A percentile compares a stretch with the other conserved stretches of the same genome.
Conservation (phyloP, 1,284 basidiomycete genomes). For the Phellinidium pouzarii region DNA sequence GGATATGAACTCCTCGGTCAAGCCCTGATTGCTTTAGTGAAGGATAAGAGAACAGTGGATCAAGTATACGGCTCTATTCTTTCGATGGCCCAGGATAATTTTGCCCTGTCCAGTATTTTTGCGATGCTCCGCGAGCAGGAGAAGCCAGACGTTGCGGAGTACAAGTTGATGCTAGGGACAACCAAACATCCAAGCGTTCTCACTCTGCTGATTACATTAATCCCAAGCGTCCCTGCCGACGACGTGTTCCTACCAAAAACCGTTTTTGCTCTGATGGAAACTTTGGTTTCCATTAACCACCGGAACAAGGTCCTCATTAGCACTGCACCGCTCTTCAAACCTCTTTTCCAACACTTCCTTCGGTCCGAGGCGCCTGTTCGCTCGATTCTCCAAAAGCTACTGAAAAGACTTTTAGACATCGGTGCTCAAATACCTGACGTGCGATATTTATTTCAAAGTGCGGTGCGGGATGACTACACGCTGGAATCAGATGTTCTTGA, state of each 20-base stretch:
- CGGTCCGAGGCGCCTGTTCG: slow-evolving; percentile 25
- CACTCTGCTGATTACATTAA: slow-evolving; percentile 16
- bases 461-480: slow-evolving; percentile 27
- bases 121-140: slow-evolving; percentile 30
- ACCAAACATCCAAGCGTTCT: slow-evolving; percentile 28
- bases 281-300: slow-evolving; percentile 3
- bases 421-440: slow-evolving; percentile 58
- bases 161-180: slow-evolving; percentile 26
- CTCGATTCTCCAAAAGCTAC: slow-evolving; percentile 49
- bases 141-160: slow-evolving; percentile 28
- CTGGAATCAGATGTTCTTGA: slow-evolving; percentile 63
- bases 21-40: slow-evolving; percentile 45
- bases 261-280: slow-evolving; percentile 3
- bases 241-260: slow-evolving; percentile 3
- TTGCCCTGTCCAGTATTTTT: slow-evolving; percentile 49
- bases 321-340: slow-evolving; percentile 3
- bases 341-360: slow-evolving; percentile 28
- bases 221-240: neutral
- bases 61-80: slow-evolving; percentile 57
- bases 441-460: slow-evolving; percentile 52
- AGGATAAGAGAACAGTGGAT: slow-evolving; percentile 40
- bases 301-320: slow-evolving; percentile 14
- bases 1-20: slow-evolving; percentile 57
- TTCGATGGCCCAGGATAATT: slow-evolving; percentile 56
- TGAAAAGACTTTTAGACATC: slow-evolving; percentile 61